Percentiles rank a stretch among this genome's conserved stretches.
Evolutionary conservation across 345 rosid species (phyloP).

Genomic region (Zanthoxylum bungeanum): DNA sequence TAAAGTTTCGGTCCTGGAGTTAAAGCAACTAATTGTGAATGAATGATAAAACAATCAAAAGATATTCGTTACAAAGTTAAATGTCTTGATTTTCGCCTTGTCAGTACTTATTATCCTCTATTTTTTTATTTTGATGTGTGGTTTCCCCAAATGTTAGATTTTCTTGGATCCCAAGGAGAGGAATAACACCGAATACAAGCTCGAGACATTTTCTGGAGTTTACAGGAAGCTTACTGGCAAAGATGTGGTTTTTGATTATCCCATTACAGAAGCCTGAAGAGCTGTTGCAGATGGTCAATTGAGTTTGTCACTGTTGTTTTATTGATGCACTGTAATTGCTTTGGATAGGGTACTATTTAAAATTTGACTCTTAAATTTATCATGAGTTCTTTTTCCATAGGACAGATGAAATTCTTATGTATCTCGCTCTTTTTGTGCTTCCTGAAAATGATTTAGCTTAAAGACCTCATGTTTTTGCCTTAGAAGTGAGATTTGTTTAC

Average conservation of each 20-base stretch:
- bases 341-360: slow-evolving; percentile 19
- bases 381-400: slow-evolving; percentile 2
- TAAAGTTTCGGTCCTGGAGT: neutral
- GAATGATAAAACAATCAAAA: neutral
- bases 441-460: neutral
- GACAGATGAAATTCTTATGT: slow-evolving; percentile 6
- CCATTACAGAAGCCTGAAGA: slow-evolving; percentile 54
- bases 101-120: neutral
- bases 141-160: slow-evolving; percentile 31
- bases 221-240: slow-evolving; percentile 86
- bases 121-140: neutral
- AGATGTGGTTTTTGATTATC: slow-evolving; percentile 86
- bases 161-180: slow-evolving; percentile 76
- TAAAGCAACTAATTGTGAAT: neutral
- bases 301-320: slow-evolving; percentile 1
- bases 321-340: slow-evolving; percentile 13
- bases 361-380: slow-evolving; percentile 19
- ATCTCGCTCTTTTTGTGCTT: neutral
- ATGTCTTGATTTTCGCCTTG: neutral
- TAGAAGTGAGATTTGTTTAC: slow-evolving; percentile 8
- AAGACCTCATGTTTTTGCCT: neutral
- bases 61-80: neutral
- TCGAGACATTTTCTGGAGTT: slow-evolving; percentile 68
- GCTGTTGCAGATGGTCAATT: neutral
- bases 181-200: slow-evolving; percentile 80